These are phyloP conservation scores for Evansstolkia leycettana DNA, from an alignment of 495 filamentous ascomycete genomes.

Conservation along the genomic window DNA sequence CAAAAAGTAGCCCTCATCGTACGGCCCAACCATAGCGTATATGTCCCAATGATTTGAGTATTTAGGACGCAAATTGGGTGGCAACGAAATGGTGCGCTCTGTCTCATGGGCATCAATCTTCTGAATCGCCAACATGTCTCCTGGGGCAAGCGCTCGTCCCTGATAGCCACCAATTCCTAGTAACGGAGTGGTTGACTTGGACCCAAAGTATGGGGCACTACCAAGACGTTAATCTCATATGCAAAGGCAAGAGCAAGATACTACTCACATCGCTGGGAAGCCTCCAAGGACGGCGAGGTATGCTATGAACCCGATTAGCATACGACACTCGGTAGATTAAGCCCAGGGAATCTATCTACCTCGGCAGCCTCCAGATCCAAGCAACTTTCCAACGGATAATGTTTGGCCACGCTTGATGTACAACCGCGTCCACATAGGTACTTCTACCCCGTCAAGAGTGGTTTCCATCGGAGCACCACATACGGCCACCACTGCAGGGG, in stretches of 20 bases:
- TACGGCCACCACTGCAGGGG: constrained; percentile 34
- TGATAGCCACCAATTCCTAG: constrained; percentile 46
- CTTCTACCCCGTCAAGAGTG: constrained; percentile 28
- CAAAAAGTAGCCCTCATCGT: constrained; percentile 41
- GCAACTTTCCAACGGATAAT: constrained; percentile 41
- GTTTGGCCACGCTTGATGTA: constrained; percentile 36
- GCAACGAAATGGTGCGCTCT: constrained; percentile 17
- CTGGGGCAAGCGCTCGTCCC: constrained; percentile 38
- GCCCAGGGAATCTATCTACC: no score
- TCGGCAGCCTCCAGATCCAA: constrained; percentile 36
- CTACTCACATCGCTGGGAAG: no score
- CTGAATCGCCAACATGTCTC: constrained; percentile 35
- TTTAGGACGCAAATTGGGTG: constrained; percentile 25
- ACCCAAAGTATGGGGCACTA: constrained; percentile 44
- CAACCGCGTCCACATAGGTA: constrained; percentile 42
- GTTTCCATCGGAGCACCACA: constrained; percentile 40
- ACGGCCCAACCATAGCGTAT: constrained; percentile 43
- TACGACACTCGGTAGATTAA: no score
- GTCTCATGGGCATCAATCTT: constrained; percentile 15
- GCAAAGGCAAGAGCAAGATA: no score
- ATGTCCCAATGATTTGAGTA: constrained; percentile 37
- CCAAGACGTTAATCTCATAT: no score
- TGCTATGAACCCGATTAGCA: no score
- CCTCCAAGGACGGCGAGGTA: constrained; percentile 51
- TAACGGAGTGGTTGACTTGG: constrained; percentile 44